Evolutionary conservation across 148 eudicot genomes (phyloP), one percentile per base, ranked within the genome.

Genomic region (Persicaria maculosa): DNA sequence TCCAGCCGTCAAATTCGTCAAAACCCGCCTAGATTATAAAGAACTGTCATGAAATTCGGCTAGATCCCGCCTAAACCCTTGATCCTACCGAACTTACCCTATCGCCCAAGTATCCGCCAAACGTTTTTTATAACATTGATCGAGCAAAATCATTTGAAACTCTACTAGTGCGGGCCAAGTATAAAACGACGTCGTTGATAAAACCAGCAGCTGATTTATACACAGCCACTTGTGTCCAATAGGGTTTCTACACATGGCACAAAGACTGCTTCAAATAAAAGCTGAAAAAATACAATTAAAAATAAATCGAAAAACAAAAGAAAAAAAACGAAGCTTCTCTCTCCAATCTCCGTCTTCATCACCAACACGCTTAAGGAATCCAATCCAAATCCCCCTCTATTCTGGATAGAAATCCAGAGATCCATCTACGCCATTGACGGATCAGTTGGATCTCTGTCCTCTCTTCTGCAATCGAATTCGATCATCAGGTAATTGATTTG

Each of bases 351-450:
- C 74, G 11, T 48, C 74, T 50, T 31, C 74, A 71, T 14, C 14
- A 31, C 57, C 74, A 19, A 71, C 74, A 72, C 74, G 74, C 74
- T 72, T 47, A 72, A 72, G 74, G 48, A 72, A 72, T 72, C 74
- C 44, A 9, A 20, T 62, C 68, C 7, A 9, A 47, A 55, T 72
- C 54, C 65, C 65, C 40, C 6, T 65, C 70, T 8, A 36, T 46
- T 40, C 46, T 15, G 70, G 12, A 36, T 65, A 15, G 70, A 65
- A 65, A 65, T 65, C 70, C 45, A 17, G 17, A 65, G 31, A 44
- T 17, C 46, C 45, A 36, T 65, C 43, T 46, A 20, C 47, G 74
- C 57, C 74, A 55, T 43, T 72, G 54, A 48, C 74, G 15, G 70
- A 65, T 65, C 70, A 15, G 43, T 65, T 65, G 17, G 70, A 15